Evolutionary conservation across 768 basidiomycete species (phyloP), one percentile per base, ranked within the genome.

Genomic region (Boletales sp.): DNA sequence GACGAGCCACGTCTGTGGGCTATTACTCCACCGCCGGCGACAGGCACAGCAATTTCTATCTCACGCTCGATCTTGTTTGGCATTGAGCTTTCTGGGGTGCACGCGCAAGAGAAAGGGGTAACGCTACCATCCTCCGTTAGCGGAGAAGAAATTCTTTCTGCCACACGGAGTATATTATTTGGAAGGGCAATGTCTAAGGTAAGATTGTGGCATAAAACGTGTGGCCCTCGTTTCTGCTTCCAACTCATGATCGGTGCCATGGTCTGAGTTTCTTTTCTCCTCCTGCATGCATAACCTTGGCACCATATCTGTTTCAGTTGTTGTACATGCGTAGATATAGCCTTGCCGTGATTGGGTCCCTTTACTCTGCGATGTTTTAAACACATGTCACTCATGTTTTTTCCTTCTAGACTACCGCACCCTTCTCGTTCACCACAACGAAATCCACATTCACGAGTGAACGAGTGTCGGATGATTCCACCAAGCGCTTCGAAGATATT

Each of bases 401-500:
- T 43, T 38, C 44, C 6, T 40, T n/a, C 37, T 10, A 63, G 62
- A 42, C 31, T 24, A 15, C 44, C 12, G 9, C 42, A 9, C 19
- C 18, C 30, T 42, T 50, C 31, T 40, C 40, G 47, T 45, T 51
- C 19, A 21, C 38, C 32, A 44, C 44, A 5, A 40, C 40, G 44
- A 57, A 34, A 27, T 45, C 60, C 30, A 57, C 60, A n/a, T 32
- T 44, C 24, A 47, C 48, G 27, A 31, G 24, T 17, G 44, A 40
- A 30, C 39, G 37, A 19, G 31, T 30, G 37, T 49, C 54, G 45
- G 42, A 45, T 40, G 29, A 47, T 42, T 54, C 62, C 15, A 17
- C 46, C 32, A 51, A 60, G 50, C 69, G 66, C 31, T 84, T 87
- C 60, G 66, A 71, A 30, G 78, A 79, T 17, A 68, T 88, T 14